Conservation (phyloP, 2,329 filamentous ascomycete species). For the Colletotrichum sp. region DNA sequence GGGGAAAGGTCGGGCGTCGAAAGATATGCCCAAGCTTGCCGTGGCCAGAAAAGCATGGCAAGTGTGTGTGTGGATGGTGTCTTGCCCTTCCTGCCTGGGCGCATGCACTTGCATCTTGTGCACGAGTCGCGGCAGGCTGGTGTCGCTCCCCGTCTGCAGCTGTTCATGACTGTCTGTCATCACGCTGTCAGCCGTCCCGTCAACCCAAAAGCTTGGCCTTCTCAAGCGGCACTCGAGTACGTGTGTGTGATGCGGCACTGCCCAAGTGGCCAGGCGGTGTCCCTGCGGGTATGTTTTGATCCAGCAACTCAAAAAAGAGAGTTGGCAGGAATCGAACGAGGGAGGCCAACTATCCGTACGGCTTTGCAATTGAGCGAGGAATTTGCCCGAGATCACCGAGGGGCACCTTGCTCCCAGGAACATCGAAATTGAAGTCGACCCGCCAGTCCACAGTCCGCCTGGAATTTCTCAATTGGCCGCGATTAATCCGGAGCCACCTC, state of each 20-base stretch:
- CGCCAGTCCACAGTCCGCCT: neutral
- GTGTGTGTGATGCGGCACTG: neutral
- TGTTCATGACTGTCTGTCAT: neutral
- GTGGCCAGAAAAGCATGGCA: neutral
- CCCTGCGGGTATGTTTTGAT: neutral
- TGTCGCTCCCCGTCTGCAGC: neutral
- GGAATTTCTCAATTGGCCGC: conserved; percentile 4
- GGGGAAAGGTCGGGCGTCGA: neutral
- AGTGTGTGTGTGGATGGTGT: neutral
- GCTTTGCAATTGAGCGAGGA: neutral
- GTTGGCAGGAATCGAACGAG: neutral
- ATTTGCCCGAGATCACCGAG: conserved; percentile 16
- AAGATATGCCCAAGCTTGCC: neutral
- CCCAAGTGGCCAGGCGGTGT: neutral
- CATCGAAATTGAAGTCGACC: neutral
- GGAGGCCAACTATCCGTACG: neutral
- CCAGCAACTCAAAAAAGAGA: neutral
- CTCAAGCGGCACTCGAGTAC: neutral
- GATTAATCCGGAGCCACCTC: conserved; percentile 8
- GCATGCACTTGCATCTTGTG: conserved; percentile 7
- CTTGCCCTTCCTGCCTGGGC: neutral
- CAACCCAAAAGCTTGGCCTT: neutral
- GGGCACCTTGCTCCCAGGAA: neutral
- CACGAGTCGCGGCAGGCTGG: conserved; percentile 5
- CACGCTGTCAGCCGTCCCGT: neutral